phyloP scores from a whole-genome alignment of 2,329 filamentous ascomycete genomes.

The Fulvia fulva region DNA sequence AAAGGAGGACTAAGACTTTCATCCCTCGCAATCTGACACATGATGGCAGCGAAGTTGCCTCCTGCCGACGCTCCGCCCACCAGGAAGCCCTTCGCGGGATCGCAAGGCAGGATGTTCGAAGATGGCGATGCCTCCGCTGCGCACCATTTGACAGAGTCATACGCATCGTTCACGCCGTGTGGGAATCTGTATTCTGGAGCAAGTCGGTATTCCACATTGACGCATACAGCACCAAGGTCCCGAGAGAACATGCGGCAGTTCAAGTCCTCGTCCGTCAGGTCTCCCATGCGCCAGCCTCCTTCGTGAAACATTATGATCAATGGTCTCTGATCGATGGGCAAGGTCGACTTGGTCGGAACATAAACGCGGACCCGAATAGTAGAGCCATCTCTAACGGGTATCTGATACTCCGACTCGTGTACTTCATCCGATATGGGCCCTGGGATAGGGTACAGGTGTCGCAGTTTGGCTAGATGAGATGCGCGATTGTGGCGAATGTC shows the following conservation, averaged over 20 bases:
- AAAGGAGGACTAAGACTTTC: slow-evolving; percentile 41
- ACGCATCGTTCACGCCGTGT: slow-evolving; percentile 42
- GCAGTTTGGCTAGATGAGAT: neutral
- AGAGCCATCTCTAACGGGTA: slow-evolving; percentile 15
- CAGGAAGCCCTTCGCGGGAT: slow-evolving; percentile 45
- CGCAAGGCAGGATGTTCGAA: slow-evolving; percentile 18
- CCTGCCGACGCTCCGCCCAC: slow-evolving; percentile 48
- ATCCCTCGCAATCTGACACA: slow-evolving; percentile 40
- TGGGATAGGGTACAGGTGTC: slow-evolving; percentile 21
- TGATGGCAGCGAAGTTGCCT: slow-evolving; percentile 39
- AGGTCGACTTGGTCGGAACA: slow-evolving; percentile 1
- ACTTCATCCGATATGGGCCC: slow-evolving; percentile 21
- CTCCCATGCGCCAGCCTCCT: slow-evolving; percentile 43
- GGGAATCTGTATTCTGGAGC: slow-evolving; percentile 47
- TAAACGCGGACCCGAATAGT: slow-evolving; percentile 16
- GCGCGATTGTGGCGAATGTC: neutral
- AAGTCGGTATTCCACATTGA: slow-evolving; percentile 36
- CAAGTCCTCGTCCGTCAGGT: slow-evolving; percentile 38
- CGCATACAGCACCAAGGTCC: slow-evolving; percentile 15
- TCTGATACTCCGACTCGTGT: slow-evolving; percentile 6
- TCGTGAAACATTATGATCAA: slow-evolving; percentile 43
- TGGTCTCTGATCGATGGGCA: slow-evolving; percentile 16
- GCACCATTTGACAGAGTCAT: slow-evolving; percentile 39
- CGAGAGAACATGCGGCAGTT: slow-evolving; percentile 19
- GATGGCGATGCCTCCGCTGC: slow-evolving; percentile 33